These are phyloP conservation scores for Boletus reticuloceps DNA, from an alignment of 768 basidiomycete genomes.

Conservation along the genomic window DNA sequence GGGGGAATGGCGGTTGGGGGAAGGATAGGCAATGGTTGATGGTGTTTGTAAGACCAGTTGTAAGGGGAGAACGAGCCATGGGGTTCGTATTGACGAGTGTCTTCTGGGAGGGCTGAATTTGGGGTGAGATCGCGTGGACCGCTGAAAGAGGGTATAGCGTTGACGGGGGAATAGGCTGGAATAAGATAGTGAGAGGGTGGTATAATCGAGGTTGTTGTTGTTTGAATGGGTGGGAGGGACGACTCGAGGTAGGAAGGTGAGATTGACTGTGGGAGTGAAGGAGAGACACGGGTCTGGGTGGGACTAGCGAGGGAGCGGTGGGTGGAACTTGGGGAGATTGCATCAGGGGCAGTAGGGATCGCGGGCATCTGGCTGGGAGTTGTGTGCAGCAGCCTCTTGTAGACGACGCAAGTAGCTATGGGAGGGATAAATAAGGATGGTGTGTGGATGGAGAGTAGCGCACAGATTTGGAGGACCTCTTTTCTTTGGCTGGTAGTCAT, in stretches of 20 bases:
- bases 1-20: constrained; percentile 47
- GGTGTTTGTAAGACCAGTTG: constrained; percentile 72
- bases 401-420: constrained; percentile 72
- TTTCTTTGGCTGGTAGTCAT: constrained; percentile 93
- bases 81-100: constrained; percentile 44
- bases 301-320: constrained; percentile 42
- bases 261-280: constrained; percentile 29
- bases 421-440: not conserved
- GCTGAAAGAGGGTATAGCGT: constrained; percentile 35
- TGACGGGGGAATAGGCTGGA: constrained; percentile 47
- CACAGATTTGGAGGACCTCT: constrained; percentile 91
- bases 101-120: constrained; percentile 40
- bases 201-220: constrained; percentile 38
- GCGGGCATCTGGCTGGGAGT: constrained; percentile 29
- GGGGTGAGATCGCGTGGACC: constrained; percentile 36
- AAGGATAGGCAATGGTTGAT: constrained; percentile 45
- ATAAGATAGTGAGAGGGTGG: constrained; percentile 72
- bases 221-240: constrained; percentile 40
- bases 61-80: constrained; percentile 65
- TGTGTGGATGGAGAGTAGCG: constrained; percentile 21
- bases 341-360: constrained; percentile 37
- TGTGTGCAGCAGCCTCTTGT: constrained; percentile 62
- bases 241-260: constrained; percentile 51
- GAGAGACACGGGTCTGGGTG: constrained; percentile 44
- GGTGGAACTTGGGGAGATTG: constrained; percentile 47